Evolutionary conservation across 1,284 basidiomycete species (phyloP).

Genomic region (Thelephora terrestris): DNA sequence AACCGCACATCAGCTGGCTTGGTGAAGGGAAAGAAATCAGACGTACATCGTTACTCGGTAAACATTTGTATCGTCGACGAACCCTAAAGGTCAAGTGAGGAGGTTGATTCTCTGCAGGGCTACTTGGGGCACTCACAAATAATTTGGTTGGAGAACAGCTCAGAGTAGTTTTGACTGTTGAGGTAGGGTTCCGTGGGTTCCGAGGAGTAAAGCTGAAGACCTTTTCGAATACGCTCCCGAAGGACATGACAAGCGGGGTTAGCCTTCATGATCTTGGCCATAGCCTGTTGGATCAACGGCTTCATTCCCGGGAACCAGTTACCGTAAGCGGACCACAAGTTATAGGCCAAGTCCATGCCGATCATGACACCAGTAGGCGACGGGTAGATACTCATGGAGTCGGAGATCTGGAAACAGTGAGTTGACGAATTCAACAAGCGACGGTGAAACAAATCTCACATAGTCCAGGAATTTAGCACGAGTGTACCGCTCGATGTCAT

Average conservation of each 20-base stretch:
- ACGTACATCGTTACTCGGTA: conserved; percentile 94
- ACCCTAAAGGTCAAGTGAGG: conserved; percentile 42
- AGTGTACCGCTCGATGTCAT: conserved; percentile 96
- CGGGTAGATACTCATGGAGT: conserved; percentile 96
- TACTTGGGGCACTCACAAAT: conserved; percentile 63
- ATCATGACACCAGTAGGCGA: conserved; percentile 98
- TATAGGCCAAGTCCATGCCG: conserved; percentile 97
- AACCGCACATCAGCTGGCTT: conserved; percentile 7
- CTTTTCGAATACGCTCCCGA: conserved; percentile 97
- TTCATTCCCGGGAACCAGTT: conserved; percentile 99
- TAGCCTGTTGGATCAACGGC: conserved; percentile 95
- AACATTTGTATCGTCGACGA: conserved; percentile 99
- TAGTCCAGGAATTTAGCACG: conserved; percentile 98
- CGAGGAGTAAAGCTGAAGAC: conserved; percentile 96
- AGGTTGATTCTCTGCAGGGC: background rate
- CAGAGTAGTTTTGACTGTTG: conserved; percentile 96
- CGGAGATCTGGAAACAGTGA: conserved; percentile 53
- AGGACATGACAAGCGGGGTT: conserved; percentile 98
- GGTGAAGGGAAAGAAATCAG: background rate
- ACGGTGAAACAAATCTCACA: conserved; percentile 30
- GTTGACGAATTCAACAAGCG: conserved; percentile 3
- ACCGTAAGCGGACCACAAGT: conserved; percentile 97
- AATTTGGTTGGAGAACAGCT: conserved; percentile 98
- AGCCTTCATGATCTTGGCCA: conserved; percentile 99
- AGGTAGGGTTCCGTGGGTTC: conserved; percentile 99